phyloP scores from a whole-genome alignment of 176 grass and related monocot genomes.

The Eleusine indica region DNA sequence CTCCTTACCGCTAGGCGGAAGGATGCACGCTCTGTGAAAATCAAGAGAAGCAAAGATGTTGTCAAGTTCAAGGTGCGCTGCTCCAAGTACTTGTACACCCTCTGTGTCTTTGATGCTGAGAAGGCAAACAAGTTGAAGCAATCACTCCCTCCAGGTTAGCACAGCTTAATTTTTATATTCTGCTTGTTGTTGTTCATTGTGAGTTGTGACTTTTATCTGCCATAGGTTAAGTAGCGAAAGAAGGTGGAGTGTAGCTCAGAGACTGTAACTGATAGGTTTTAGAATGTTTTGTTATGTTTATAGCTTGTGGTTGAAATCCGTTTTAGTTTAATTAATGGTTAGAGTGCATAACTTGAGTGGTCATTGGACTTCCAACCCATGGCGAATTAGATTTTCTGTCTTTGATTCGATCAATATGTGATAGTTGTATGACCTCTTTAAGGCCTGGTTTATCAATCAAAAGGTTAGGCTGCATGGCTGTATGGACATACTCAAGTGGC shows the following conservation, averaged over 20 bases:
- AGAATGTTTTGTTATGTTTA: constrained; percentile 5
- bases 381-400: not conserved
- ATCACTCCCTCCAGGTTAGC: constrained; percentile 53
- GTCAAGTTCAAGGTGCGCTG: constrained; percentile 61
- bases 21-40: constrained; percentile 56
- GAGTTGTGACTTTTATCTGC: not conserved
- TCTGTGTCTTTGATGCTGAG: constrained; percentile 56
- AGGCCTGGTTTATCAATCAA: not conserved
- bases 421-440: too few species aligned
- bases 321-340: constrained; percentile 21
- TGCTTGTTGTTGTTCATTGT: not conserved
- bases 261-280: constrained; percentile 16
- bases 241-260: not conserved
- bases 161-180: not conserved
- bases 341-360: not conserved
- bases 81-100: constrained; percentile 57
- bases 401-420: too few species aligned
- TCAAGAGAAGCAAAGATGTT: constrained; percentile 60
- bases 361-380: too few species aligned
- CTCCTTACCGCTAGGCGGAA: constrained; percentile 58
- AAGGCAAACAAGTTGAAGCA: constrained; percentile 62
- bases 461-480: too few species aligned
- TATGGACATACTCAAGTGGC: too few species aligned
- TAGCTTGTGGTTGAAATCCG: constrained; percentile 22
- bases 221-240: not conserved